Evolutionary conservation across 345 rosid species (phyloP).

Genomic region (Brassica nigra): DNA sequence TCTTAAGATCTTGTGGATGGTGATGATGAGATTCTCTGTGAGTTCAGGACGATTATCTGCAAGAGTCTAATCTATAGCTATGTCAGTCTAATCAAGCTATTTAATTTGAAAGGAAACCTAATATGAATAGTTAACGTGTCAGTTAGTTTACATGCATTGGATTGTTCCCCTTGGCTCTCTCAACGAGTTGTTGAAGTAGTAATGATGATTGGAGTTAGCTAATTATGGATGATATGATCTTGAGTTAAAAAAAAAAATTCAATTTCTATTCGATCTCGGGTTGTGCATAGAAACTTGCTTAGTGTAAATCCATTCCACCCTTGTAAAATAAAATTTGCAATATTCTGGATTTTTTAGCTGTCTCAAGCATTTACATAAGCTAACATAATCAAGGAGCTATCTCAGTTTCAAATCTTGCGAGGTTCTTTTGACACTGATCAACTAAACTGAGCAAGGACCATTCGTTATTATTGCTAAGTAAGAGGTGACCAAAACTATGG

Average conservation of each 20-base stretch:
- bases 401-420: neutral
- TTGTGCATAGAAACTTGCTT: neutral
- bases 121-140: neutral
- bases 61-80: neutral
- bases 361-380: neutral
- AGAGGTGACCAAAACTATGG: neutral
- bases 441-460: neutral
- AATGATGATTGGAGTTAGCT: neutral
- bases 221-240: neutral
- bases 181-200: neutral
- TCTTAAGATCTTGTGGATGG: neutral
- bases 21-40: neutral
- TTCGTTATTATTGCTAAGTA: neutral
- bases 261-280: neutral
- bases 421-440: neutral
- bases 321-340: neutral
- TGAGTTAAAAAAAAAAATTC: neutral
- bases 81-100: neutral
- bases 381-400: neutral
- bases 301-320: constrained; percentile 39
- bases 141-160: neutral
- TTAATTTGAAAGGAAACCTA: neutral
- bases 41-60: neutral
- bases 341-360: neutral
- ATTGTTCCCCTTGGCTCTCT: neutral